These are phyloP conservation scores for Barnettozyma vustinii DNA, from an alignment of 805 yeast genomes.

Conservation along the genomic window DNA sequence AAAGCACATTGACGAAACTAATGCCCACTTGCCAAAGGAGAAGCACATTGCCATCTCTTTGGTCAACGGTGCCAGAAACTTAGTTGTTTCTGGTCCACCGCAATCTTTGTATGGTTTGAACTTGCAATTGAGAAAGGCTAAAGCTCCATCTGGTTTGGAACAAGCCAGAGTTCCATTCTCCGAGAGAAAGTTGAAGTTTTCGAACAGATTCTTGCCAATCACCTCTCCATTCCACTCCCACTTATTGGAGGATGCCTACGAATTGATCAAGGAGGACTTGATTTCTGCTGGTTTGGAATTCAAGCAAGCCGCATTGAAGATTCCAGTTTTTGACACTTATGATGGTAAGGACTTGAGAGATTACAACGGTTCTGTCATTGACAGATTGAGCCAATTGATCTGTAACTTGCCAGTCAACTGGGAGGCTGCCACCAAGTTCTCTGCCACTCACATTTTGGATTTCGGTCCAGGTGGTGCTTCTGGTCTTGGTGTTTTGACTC, in stretches of 20 bases:
- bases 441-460: slow-evolving; percentile 85
- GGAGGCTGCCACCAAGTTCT: slow-evolving; percentile 82
- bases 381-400: slow-evolving; percentile 75
- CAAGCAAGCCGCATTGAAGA: slow-evolving; percentile 46
- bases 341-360: slow-evolving; percentile 74
- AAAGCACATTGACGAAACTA: slow-evolving; percentile 74
- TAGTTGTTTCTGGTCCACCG: slow-evolving; percentile 97
- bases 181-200: slow-evolving; percentile 89
- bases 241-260: slow-evolving; percentile 68
- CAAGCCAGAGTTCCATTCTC: slow-evolving; percentile 92
- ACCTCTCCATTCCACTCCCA: slow-evolving; percentile 96
- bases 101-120: slow-evolving; percentile 95
- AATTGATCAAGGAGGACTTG: slow-evolving; percentile 61
- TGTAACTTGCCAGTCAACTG: slow-evolving; percentile 89
- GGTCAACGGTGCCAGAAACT: slow-evolving; percentile 91
- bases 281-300: slow-evolving; percentile 53
- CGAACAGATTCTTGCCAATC: slow-evolving; percentile 91
- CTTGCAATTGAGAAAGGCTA: slow-evolving; percentile 84
- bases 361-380: slow-evolving; percentile 47
- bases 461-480: slow-evolving; percentile 99
- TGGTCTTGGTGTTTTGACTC: slow-evolving; percentile 93
- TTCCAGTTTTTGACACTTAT: slow-evolving; percentile 90
- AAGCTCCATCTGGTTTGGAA: slow-evolving; percentile 90
- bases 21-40: slow-evolving; percentile 86
- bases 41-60: slow-evolving; percentile 88